phyloP scores from a whole-genome alignment of 2,329 filamentous ascomycete species.

The Cladorrhinum sp. region DNA sequence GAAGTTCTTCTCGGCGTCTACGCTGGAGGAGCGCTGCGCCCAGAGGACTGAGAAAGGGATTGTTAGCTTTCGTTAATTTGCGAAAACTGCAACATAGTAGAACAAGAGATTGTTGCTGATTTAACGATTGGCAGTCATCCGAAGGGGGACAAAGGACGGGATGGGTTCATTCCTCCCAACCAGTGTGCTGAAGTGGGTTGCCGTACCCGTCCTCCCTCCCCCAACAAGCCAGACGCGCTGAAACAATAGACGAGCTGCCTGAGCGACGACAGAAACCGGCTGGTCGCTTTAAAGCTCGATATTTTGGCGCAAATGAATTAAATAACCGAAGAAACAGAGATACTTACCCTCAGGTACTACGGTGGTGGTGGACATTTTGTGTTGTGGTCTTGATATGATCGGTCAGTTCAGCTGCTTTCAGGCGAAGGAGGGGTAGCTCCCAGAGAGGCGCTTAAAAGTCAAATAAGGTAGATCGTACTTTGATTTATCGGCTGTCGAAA shows the following conservation, averaged over 20 bases:
- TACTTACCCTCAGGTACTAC: constrained; percentile 30
- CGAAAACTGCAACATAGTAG: not conserved
- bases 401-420: not conserved
- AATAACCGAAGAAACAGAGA: not conserved
- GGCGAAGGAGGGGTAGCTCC: constrained; percentile 25
- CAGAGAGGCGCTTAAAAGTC: not conserved
- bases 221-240: not conserved
- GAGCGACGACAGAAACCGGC: not conserved
- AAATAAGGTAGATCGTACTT: constrained; percentile 6
- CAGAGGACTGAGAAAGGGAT: constrained; percentile 68
- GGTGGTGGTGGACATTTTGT: constrained; percentile 23
- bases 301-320: not conserved
- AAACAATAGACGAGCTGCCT: not conserved
- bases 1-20: constrained; percentile 84
- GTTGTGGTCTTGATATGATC: constrained; percentile 4
- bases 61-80: constrained; percentile 4
- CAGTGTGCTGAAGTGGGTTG: not conserved
- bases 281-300: not conserved
- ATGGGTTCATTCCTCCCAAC: not conserved
- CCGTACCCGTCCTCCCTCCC: not conserved
- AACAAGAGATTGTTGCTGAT: not conserved
- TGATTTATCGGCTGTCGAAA: not conserved
- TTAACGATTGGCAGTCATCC: not conserved
- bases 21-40: constrained; percentile 88
- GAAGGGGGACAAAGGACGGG: not conserved